These are phyloP conservation scores for Panaeolus cyanescens DNA, from an alignment of 768 basidiomycete genomes.

Conservation along the genomic window DNA sequence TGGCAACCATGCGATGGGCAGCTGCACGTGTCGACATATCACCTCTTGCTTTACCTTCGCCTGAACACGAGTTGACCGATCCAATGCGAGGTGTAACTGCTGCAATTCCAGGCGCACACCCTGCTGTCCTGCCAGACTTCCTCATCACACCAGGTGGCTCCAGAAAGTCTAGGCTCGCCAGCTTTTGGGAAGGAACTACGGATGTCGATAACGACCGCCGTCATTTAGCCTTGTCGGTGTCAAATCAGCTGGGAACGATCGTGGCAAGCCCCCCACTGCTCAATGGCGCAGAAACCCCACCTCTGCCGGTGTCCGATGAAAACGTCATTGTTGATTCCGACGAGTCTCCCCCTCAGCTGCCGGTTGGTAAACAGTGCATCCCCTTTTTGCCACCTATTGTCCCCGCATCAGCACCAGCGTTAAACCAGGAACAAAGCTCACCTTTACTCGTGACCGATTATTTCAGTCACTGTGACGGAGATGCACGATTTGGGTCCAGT, in stretches of 20 bases:
- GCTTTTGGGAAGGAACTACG: conserved; percentile 79
- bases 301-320: conserved; percentile 9
- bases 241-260: conserved; percentile 16
- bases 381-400: neutral
- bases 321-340: neutral
- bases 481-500: neutral
- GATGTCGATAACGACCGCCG: conserved; percentile 49
- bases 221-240: conserved; percentile 12
- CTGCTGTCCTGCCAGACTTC: conserved; percentile 29
- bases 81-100: conserved; percentile 80
- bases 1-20: conserved; percentile 87
- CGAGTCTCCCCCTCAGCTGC: neutral
- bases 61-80: conserved; percentile 90
- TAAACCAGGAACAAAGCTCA: neutral
- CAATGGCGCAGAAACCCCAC: neutral
- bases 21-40: conserved; percentile 81
- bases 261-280: conserved; percentile 19
- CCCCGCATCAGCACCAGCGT: neutral
- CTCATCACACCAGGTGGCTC: conserved; percentile 47
- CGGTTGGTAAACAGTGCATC: neutral
- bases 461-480: neutral
- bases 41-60: conserved; percentile 85
- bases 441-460: neutral
- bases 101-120: conserved; percentile 64
- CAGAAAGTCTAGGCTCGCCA: conserved; percentile 59